Conservation (phyloP, 805 yeast species). For the Saturnispora silvae region DNA sequence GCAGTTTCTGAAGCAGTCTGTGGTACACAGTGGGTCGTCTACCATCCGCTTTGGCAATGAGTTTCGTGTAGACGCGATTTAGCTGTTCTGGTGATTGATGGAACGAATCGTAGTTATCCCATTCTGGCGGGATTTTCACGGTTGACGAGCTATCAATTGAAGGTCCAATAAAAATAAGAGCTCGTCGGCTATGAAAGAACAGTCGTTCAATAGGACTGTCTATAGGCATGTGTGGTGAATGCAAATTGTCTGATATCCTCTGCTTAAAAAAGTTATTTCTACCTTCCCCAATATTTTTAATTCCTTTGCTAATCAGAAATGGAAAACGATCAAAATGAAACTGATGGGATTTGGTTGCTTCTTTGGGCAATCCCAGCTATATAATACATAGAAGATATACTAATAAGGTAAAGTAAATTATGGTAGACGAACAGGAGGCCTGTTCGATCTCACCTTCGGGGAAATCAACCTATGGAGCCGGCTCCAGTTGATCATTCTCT, state of each 20-base stretch:
- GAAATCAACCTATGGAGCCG: too few relatives aligned
- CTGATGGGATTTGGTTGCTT: too few relatives aligned
- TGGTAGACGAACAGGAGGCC: too few relatives aligned
- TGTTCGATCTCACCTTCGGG: too few relatives aligned
- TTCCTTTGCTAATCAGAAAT: too few relatives aligned
- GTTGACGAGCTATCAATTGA: neutral
- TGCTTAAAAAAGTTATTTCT: too few relatives aligned
- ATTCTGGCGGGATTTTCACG: neutral
- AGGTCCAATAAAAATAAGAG: conserved; percentile 1
- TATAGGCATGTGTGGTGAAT: neutral
- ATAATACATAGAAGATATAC: too few relatives aligned
- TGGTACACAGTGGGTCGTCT: neutral
- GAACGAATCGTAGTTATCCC: neutral
- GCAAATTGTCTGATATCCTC: too few relatives aligned
- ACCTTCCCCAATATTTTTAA: too few relatives aligned
- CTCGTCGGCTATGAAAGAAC: neutral
- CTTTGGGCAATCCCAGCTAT: too few relatives aligned
- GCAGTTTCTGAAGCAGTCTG: neutral
- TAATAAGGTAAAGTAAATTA: too few relatives aligned
- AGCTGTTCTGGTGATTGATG: neutral
- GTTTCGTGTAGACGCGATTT: neutral
- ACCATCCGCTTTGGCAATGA: neutral
- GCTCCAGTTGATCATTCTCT: conserved; percentile 11
- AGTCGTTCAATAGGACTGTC: neutral
- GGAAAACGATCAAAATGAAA: too few relatives aligned